Evolutionary conservation across 257 asterid genomes (phyloP), one percentile per base, ranked within the genome.

Genomic region (Jaltomata sinuosa): DNA sequence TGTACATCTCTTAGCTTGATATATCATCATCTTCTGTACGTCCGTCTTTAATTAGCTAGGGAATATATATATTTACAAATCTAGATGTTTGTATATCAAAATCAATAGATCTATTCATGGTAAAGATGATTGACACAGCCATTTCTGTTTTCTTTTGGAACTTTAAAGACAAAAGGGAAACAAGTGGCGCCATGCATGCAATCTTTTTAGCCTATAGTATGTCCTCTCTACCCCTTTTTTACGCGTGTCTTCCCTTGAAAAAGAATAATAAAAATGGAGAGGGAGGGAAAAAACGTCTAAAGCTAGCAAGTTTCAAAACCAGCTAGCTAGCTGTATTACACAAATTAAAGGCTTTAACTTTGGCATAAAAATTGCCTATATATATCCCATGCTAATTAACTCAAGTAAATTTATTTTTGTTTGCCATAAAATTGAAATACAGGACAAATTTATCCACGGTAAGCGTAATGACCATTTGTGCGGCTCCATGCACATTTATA

Each of bases 121-220:
- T n/a, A 55, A n/a, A 3, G 64, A 14, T 55, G 29, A 55, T n/a
- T 6, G 15, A 3, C 29, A 54, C 9, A 19, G 54, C 64, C n/a
- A 45, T 55, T 55, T 42, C 3, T 72, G 57, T 42, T 72, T 25
- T 47, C 42, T 31, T n/a, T 55, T 55, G 31, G 64, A 55, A 55
- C 31, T n/a, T 55, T 1, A 7, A 72, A 40, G 4, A 22, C 55
- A 40, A 72, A 71, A 40, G 4, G 79, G n/a, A 14, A n/a, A 40
- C 80, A 93, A 92, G 94, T 92, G 96, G 89, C 94, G 36, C 36
- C 36, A 57, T 18, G 83, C 97, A 93, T 93, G 97, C 94, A 87
- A 78, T 21, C 15, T 47, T 47, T 40, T 6, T 32, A 32, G 3
- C 36, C 36, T 32, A 32, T 32, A 32, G 64, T n/a, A 55, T 55